Conservation (phyloP, 768 basidiomycete species). For the Pulveroboletus sp. region DNA sequence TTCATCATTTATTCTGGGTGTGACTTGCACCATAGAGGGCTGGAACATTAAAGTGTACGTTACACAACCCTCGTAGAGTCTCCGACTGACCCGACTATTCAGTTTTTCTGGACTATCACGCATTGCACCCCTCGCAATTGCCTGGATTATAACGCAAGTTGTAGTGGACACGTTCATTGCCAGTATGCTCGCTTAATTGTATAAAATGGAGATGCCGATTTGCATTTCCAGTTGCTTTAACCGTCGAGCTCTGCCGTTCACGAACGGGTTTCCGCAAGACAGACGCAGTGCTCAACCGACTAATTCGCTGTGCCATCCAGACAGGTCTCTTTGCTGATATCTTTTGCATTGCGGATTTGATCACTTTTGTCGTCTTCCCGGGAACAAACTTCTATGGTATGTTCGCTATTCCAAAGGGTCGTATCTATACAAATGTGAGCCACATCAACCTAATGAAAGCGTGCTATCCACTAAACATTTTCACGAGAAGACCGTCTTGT, state of each 20-base stretch:
- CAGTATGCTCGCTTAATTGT: slow-evolving; percentile 21
- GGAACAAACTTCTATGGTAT: slow-evolving; percentile 35
- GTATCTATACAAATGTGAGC: slow-evolving; percentile 45
- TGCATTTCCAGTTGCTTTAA: slow-evolving; percentile 17
- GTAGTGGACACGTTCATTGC: slow-evolving; percentile 42
- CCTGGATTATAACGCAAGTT: slow-evolving; percentile 48
- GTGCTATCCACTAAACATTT: neutral
- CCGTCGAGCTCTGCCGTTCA: slow-evolving; percentile 35
- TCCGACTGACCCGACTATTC: neutral
- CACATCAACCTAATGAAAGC: no score
- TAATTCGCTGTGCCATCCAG: slow-evolving; percentile 53
- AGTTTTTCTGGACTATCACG: slow-evolving; percentile 42
- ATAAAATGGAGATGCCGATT: neutral
- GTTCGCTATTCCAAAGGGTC: slow-evolving; percentile 39
- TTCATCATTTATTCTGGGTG: slow-evolving; percentile 42
- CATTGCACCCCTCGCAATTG: slow-evolving; percentile 39
- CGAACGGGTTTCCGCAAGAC: slow-evolving; percentile 50
- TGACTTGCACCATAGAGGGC: slow-evolving; percentile 43
- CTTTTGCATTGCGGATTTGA: slow-evolving; percentile 48
- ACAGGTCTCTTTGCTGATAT: slow-evolving; percentile 50
- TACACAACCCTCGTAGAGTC: neutral
- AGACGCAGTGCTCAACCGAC: slow-evolving; percentile 49
- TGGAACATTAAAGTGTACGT: slow-evolving; percentile 42
- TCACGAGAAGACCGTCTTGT: neutral
- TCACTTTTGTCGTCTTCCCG: slow-evolving; percentile 31